Percentiles rank a stretch among this genome's conserved stretches.
phyloP scores from a whole-genome alignment of 2,329 filamentous ascomycete species.

The Alternaria ventricosa region DNA sequence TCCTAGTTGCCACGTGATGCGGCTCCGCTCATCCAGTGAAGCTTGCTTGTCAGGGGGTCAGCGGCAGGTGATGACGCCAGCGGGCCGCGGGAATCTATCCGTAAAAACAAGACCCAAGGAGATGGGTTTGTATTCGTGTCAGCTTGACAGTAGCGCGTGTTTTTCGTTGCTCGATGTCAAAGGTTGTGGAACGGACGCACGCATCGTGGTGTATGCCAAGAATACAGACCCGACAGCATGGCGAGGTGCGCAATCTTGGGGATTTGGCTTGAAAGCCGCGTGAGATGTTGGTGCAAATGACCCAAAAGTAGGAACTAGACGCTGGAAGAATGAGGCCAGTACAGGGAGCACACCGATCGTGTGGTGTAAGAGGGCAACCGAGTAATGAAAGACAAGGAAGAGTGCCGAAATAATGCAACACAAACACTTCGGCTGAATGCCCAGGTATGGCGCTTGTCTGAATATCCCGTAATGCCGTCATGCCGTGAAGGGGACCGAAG shows the following conservation, averaged over 20 bases:
- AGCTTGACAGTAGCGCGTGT: neutral
- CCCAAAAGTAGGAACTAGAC: neutral
- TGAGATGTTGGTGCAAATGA: neutral
- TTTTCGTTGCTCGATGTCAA: neutral
- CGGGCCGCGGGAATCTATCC: neutral
- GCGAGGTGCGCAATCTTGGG: neutral
- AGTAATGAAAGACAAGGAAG: neutral
- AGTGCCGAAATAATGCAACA: neutral
- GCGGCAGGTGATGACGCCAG: neutral
- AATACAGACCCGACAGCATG: neutral
- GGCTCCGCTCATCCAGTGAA: neutral
- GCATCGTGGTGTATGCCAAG: neutral
- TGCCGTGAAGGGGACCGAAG: neutral
- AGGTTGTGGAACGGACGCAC: neutral
- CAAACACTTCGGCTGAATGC: neutral
- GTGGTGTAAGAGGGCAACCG: neutral
- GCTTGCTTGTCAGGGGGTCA: neutral
- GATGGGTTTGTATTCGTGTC: neutral
- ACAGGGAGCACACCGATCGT: constrained; percentile 1
- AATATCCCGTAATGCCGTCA: neutral
- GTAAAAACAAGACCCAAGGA: neutral
- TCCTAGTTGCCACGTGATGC: neutral
- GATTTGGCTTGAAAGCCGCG: constrained; percentile 4
- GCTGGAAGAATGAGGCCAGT: neutral
- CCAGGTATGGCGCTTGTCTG: neutral